phyloP scores from a whole-genome alignment of 805 yeast species.

The Ogataea neopini region DNA sequence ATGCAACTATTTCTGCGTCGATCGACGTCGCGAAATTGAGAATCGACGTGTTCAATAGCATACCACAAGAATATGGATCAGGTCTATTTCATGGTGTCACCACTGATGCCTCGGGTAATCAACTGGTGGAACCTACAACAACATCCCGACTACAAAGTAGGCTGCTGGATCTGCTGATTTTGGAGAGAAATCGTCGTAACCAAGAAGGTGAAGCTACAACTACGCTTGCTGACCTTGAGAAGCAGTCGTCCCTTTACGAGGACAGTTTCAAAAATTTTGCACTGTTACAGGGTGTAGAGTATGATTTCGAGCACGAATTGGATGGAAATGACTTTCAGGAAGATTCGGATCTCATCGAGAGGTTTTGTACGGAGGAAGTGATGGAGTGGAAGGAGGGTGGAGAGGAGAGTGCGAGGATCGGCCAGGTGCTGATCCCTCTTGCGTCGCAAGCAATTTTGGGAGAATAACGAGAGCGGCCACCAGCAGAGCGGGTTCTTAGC shows the following conservation, averaged over 20 bases:
- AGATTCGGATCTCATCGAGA: constrained; percentile 32
- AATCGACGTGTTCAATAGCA: constrained; percentile 19
- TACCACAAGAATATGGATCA: constrained; percentile 28
- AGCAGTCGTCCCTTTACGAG: constrained; percentile 21
- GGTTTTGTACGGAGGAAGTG: constrained; percentile 33
- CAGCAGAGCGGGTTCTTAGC: too few relatives aligned
- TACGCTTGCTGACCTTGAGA: constrained; percentile 27
- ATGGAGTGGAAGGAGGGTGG: constrained; percentile 3
- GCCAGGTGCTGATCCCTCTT: constrained; percentile 30
- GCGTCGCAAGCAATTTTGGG: constrained; percentile 36
- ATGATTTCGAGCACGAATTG: constrained; percentile 34
- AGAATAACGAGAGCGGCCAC: constrained; percentile 13
- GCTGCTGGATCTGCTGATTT: constrained; percentile 32
- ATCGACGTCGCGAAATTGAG: constrained; percentile 27
- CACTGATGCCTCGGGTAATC: constrained; percentile 12
- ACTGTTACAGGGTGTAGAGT: constrained; percentile 38
- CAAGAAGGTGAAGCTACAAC: constrained; percentile 35
- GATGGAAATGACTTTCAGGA: constrained; percentile 28
- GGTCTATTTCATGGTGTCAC: constrained; percentile 27
- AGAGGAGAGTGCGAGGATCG: neutral
- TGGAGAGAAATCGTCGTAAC: constrained; percentile 39
- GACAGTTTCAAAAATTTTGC: constrained; percentile 35
- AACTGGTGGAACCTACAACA: constrained; percentile 28
- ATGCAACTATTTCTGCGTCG: constrained; percentile 22
- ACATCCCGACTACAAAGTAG: constrained; percentile 37